phyloP scores from a whole-genome alignment of 306 rosid genomes.

The Cucurbita pepo region DNA sequence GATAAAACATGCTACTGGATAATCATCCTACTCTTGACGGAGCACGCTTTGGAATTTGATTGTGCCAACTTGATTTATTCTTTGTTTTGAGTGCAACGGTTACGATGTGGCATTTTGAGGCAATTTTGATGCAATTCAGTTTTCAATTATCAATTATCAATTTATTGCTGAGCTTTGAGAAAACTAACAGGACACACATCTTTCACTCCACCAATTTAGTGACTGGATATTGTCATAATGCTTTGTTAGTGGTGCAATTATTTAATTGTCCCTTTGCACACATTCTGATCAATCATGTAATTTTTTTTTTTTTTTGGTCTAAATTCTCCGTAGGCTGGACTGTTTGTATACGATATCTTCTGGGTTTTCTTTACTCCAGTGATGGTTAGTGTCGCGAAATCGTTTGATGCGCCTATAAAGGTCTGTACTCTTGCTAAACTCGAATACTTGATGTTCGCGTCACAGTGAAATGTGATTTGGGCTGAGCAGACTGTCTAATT shows the following conservation, averaged over 20 bases:
- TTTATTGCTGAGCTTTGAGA: background rate
- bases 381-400: slow-evolving; percentile 99
- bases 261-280: background rate
- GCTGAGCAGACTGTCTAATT: background rate
- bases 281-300: background rate
- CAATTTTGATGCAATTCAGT: too few relatives aligned
- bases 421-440: slow-evolving; percentile 25
- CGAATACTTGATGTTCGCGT: background rate
- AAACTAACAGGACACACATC: background rate
- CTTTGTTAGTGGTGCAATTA: background rate
- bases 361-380: slow-evolving; percentile 99
- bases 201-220: background rate
- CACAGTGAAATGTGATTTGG: background rate
- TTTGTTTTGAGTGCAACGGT: background rate
- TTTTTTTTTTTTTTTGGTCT: slow-evolving; percentile 12
- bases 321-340: slow-evolving; percentile 58
- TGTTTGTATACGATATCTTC: slow-evolving; percentile 91
- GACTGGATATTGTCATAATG: too few relatives aligned
- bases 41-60: background rate
- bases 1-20: background rate
- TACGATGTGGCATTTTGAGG: background rate
- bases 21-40: background rate
- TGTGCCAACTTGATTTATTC: background rate
- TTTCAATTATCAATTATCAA: background rate
- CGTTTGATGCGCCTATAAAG: slow-evolving; percentile 99